Base-by-base conservation (phyloP, 192 early-diverging fungal species). In the Chytriomyces confervae region DNA sequence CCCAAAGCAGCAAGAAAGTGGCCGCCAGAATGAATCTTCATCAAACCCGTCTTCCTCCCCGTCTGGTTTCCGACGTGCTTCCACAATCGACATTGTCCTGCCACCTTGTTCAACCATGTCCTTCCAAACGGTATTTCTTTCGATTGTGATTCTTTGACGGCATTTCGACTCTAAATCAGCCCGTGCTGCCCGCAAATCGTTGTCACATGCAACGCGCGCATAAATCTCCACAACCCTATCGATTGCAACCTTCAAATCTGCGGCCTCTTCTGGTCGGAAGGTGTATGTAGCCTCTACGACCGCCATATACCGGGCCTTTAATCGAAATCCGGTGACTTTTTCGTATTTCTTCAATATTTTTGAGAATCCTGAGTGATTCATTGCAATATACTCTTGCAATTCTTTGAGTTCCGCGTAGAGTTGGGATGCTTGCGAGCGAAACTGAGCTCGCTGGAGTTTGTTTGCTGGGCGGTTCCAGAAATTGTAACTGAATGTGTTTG, bases 281-380 rank as follows among this genome's bases (percentile, higher is more conserved):
- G 93, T 90, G 73, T 93, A 92, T 0, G 91, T 83, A 5, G 80
- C 77, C 13, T 88, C 84, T 11, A 97, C 92, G 9, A 83, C 79
- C 5, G 70, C 80, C 80, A 95, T 89, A 79, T 94, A 98, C 44
- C 84, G 73, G 23, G 85, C 80, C 75, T 94, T 95, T 60, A 95
- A 84, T 23, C 91, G 86, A 50, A 86, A 88, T 50, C 89, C 86
- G 6, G 93, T 95, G 43, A 98, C 94, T 82, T 98, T 98, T 84
- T 98, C 97, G 78, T 93, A 98, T 86, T 98, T 98, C 86, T 98
- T 98, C 20, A 96, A 82, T 78, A 97, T 95, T 81, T 98, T 98
- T 84, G 87, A 85, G 82, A 97, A 98, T 18, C 95, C 97, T 0
- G 94, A 97, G 74, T 90, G 84, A 88, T 98, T 97, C 62, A 97